Evolutionary conservation across 768 basidiomycete genomes (phyloP), one percentile per base, ranked within the genome.

Genomic region (Hydnomerulius pinastri): DNA sequence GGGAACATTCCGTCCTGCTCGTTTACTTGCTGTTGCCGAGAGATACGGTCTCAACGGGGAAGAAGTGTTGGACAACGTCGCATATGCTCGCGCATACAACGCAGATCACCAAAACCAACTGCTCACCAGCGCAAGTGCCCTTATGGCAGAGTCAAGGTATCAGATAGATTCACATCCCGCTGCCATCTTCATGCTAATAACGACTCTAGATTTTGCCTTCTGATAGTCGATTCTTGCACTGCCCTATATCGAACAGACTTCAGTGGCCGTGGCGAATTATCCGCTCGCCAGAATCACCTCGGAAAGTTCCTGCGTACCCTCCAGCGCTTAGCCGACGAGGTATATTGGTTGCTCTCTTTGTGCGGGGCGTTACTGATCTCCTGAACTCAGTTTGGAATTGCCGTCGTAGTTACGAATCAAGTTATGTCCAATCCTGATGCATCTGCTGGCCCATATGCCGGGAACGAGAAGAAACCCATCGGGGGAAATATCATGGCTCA

Each of bases 401-500:
- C 97, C 4, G 96, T 98, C 20, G 94, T 99, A 10, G 86, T 98
- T 35, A 91, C 92, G 4, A 99, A 99, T 67, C 97, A 99, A 69
- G 97, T 99, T 58, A 97, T 99, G 82, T 98, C 97, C n/a, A 95
- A 86, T 50, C 96, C 97, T 2, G 97, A 99, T 66, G 93, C 92
- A 24, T 83, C 88, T 3, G 92, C 92, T 41, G 89, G 90, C 11
- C 90, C 92, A 17, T 92, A 91, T 55, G 86, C 86, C 33, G 82
- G 82, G 4, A 92, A 97, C 61, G 90, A 93, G 72, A 96, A 97
- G 79, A 99, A 99, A 71, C 97, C 97, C 13, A 96, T 99, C 47
- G 97, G 97, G 39, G 96, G 96, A 20, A 99, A 99, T 69, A 99
- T 99, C 62, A 88, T 99, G 82, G 97, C 97, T 1, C 97, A 99